Evolutionary conservation across 1,284 basidiomycete genomes (phyloP), one percentile per base, ranked within the genome.

Genomic region (Sanghuangporus baumii): DNA sequence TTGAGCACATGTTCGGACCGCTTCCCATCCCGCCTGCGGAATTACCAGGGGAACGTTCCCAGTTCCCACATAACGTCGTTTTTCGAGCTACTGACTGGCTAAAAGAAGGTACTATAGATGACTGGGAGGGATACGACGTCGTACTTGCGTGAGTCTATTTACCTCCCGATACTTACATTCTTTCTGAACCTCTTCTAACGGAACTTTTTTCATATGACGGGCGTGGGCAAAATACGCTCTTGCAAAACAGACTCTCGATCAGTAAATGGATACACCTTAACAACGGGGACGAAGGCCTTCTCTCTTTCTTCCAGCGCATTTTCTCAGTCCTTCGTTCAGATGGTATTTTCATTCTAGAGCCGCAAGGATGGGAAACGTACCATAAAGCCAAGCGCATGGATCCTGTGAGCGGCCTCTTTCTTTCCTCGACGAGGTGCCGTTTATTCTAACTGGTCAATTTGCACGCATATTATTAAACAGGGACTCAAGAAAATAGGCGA

Each of bases 241-340:
- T 40, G 40, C 8, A 41, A 38, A 40, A 2, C 67, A 93, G 91
- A 1, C 85, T 94, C 65, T 94, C 91, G 0, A 75, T 94, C 51
- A 84, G 90, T 0, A 94, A 93, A 73, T 94, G 92, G 91, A 90
- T 94, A 31, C 91, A 94, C 72, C 75, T 94, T 2, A 87, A 93
- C 66, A 76, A 77, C 8, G 88, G 89, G 11, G 91, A 94, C 67
- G 80, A 81, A 0, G 91, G 85, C 0, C 66, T 94, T 11, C 67
- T 72, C 52, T 64, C 66, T 0, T 91, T 93, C 71, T 93, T 94
- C 69, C 73, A 70, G 2, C 81, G 84, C 20, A 82, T 86, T 0
- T 76, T 84, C 65, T 69, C 72, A n/a, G 79, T 82, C 2, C 76
- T 94, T 18, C 76, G 73, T 18, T 73, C 80, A 0, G 85, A 83